phyloP scores from a whole-genome alignment of 768 basidiomycete species.

The Saitozyma podzolica region DNA sequence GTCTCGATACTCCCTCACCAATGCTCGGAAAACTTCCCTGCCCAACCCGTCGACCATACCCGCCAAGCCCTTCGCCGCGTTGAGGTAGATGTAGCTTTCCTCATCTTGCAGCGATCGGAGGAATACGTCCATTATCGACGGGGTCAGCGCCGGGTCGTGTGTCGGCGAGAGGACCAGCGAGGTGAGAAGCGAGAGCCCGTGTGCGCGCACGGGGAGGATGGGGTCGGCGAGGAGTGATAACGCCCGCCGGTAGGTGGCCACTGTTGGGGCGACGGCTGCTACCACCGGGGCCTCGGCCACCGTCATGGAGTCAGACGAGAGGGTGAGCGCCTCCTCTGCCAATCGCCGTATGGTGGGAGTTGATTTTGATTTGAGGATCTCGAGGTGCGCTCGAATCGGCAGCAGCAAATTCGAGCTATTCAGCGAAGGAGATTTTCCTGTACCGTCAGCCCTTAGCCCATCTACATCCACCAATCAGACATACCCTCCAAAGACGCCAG shows the following conservation, averaged over 20 bases:
- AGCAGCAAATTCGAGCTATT: too few relatives aligned
- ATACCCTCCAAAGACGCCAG: conserved; percentile 56
- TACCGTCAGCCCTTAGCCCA: too few relatives aligned
- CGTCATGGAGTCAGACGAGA: too few relatives aligned
- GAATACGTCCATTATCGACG: conserved; percentile 84
- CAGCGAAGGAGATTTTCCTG: too few relatives aligned
- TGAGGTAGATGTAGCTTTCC: conserved; percentile 92
- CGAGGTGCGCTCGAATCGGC: too few relatives aligned
- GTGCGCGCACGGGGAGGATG: conserved; percentile 87
- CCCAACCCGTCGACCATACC: conserved; percentile 78
- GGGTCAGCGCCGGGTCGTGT: conserved; percentile 66
- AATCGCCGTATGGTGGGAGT: too few relatives aligned
- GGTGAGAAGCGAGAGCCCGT: conserved; percentile 79
- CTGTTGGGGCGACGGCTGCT: too few relatives aligned
- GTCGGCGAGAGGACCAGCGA: conserved; percentile 60
- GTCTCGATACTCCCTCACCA: conserved; percentile 69
- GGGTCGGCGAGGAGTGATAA: conserved; percentile 61
- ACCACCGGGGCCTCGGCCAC: too few relatives aligned
- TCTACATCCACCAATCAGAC: too few relatives aligned
- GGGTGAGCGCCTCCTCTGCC: too few relatives aligned
- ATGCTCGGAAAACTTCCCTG: conserved; percentile 65
- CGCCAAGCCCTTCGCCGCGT: conserved; percentile 86
- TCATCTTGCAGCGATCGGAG: conserved; percentile 81
- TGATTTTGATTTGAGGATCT: too few relatives aligned
- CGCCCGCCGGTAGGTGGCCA: too few relatives aligned